Percentiles rank a stretch among this genome's conserved stretches.
Evolutionary conservation across 306 rosid genomes (phyloP).

Genomic region (Mucuna pruriens): DNA sequence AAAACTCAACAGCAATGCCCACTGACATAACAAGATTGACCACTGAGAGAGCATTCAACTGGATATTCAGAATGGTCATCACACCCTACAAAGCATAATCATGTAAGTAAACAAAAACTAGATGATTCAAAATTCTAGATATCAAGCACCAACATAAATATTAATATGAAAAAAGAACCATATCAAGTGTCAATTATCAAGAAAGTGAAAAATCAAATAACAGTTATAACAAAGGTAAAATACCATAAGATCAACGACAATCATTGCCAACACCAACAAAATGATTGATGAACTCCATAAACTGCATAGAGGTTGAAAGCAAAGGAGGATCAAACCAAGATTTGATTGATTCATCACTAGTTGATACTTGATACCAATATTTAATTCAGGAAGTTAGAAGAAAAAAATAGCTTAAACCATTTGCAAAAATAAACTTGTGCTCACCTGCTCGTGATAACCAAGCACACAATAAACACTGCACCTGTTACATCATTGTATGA

Average conservation of each 20-base stretch:
- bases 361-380: slow-evolving; percentile 30
- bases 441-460: slow-evolving; percentile 89
- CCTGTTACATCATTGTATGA: slow-evolving; percentile 63
- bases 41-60: slow-evolving; percentile 93
- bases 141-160: slow-evolving; percentile 24
- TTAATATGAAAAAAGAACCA: neutral
- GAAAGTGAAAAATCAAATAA: slow-evolving; percentile 10
- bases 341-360: slow-evolving; percentile 20
- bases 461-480: slow-evolving; percentile 96
- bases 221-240: slow-evolving; percentile 29
- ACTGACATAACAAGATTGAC: slow-evolving; percentile 97
- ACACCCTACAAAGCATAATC: slow-evolving; percentile 71
- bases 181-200: slow-evolving; percentile 17
- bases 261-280: slow-evolving; percentile 89
- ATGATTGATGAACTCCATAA: slow-evolving; percentile 96
- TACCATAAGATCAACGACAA: slow-evolving; percentile 95
- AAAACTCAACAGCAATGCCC: slow-evolving; percentile 98
- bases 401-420: slow-evolving; percentile 22
- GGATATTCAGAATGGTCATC: slow-evolving; percentile 96
- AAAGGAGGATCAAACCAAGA: slow-evolving; percentile 35
- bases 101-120: slow-evolving; percentile 39
- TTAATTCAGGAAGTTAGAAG: slow-evolving; percentile 25
- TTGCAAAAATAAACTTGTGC: slow-evolving; percentile 39
- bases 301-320: slow-evolving; percentile 56
- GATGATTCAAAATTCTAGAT: slow-evolving; percentile 24